A percentile compares a stretch with the other conserved stretches of the same genome.
Evolutionary conservation across 2,329 filamentous ascomycete genomes (phyloP).

Genomic region (Chaetomiaceae sp.): DNA sequence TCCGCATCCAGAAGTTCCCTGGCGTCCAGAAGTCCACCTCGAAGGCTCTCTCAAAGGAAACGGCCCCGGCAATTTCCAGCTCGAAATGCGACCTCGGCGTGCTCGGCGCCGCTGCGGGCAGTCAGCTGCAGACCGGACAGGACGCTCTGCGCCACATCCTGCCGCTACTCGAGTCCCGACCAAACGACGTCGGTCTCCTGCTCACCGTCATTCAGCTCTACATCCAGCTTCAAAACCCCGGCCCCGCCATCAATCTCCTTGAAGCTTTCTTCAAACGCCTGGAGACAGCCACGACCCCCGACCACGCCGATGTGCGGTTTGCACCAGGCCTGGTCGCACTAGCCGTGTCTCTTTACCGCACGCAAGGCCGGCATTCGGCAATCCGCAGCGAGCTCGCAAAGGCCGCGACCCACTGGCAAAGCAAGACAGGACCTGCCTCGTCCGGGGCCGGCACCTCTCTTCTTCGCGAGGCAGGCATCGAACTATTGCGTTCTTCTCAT

Average conservation of each 20-base stretch:
- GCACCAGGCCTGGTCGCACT: constrained; percentile 80
- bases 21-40: constrained; percentile 51
- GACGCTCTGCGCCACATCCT: constrained; percentile 64
- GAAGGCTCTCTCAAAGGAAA: constrained; percentile 31
- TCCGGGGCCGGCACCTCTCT: constrained; percentile 49
- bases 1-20: constrained; percentile 61
- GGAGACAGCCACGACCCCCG: constrained; percentile 51
- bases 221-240: constrained; percentile 62
- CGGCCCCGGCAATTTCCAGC: constrained; percentile 24
- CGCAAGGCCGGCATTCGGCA: constrained; percentile 65
- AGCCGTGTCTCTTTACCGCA: constrained; percentile 70
- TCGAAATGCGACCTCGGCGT: constrained; percentile 36
- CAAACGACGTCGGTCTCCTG: constrained; percentile 72
- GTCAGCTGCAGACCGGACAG: constrained; percentile 57
- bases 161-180: constrained; percentile 63
- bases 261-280: constrained; percentile 69
- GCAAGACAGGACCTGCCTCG: constrained; percentile 34
- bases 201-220: constrained; percentile 80
- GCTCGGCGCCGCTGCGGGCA: constrained; percentile 65
- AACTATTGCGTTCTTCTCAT: constrained; percentile 70
- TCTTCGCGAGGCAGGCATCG: constrained; percentile 73
- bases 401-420: constrained; percentile 75
- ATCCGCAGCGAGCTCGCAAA: constrained; percentile 69
- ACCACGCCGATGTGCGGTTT: constrained; percentile 65
- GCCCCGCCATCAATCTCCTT: constrained; percentile 66